Evolutionary conservation across 2,329 filamentous ascomycete genomes (phyloP).

Genomic region (Exophiala spinifera): DNA sequence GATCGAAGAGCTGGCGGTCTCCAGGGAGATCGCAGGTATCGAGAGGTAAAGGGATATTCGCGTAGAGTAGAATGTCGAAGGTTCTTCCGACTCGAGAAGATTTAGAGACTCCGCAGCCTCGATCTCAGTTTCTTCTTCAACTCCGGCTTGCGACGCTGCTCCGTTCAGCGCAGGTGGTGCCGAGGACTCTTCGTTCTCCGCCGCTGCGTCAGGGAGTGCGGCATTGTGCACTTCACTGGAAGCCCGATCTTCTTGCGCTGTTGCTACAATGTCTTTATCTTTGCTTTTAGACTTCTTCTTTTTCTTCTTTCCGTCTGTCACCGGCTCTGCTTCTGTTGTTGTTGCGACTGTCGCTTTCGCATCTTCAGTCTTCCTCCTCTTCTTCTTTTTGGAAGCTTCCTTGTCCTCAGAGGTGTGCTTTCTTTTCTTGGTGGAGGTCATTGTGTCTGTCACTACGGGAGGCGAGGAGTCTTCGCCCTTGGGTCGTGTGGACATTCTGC

Average conservation of each 20-base stretch:
- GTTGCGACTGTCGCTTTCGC: not conserved
- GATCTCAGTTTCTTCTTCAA: not conserved
- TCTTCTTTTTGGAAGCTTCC: conserved; percentile 22
- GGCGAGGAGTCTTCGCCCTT: conserved; percentile 5
- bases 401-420: conserved; percentile 23
- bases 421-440: conserved; percentile 22
- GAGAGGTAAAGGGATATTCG: conserved; percentile 59
- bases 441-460: not conserved
- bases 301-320: conserved; percentile 7
- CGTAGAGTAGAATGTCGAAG: conserved; percentile 25
- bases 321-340: not conserved
- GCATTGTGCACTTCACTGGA: conserved; percentile 6
- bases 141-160: conserved; percentile 1
- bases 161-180: not conserved
- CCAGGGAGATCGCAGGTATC: conserved; percentile 55
- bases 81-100: conserved; percentile 20
- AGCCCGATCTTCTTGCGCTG: conserved; percentile 1
- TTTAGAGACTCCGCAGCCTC: conserved; percentile 5
- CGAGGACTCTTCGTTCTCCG: not conserved
- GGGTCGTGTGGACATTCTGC: conserved; percentile 13
- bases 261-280: conserved; percentile 4
- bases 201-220: conserved; percentile 15
- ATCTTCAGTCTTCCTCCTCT: conserved; percentile 14
- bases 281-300: conserved; percentile 6
- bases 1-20: conserved; percentile 54